These are phyloP conservation scores for Nemania bipapillata DNA, from an alignment of 2,329 filamentous ascomycete genomes.

Conservation along the genomic window DNA sequence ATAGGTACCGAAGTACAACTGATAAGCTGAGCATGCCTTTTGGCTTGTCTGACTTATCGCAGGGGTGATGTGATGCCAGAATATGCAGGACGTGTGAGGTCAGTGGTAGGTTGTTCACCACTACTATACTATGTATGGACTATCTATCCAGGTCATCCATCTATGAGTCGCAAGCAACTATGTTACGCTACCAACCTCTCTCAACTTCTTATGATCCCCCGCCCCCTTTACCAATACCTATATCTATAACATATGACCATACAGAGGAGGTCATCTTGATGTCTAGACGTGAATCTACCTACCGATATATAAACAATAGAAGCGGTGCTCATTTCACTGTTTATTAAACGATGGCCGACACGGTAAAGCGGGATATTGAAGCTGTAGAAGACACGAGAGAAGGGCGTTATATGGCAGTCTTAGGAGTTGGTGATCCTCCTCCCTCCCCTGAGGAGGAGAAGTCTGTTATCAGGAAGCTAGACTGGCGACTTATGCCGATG, in stretches of 20 bases:
- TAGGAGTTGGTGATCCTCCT: background rate
- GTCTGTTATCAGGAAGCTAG: conserved; percentile 30
- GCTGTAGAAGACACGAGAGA: background rate
- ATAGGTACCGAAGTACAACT: background rate
- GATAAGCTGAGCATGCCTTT: background rate
- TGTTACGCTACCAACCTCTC: no score
- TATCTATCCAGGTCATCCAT: no score
- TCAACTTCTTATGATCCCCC: no score
- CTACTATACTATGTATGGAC: background rate
- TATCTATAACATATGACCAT: background rate
- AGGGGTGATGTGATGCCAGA: no score
- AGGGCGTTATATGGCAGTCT: background rate
- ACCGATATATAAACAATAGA: background rate
- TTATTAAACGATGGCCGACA: conserved; percentile 11
- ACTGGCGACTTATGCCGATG: conserved; percentile 42
- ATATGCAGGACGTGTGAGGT: background rate
- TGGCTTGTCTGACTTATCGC: background rate
- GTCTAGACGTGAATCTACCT: no score
- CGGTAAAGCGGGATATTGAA: conserved; percentile 6
- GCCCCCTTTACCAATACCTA: no score
- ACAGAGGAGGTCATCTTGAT: background rate
- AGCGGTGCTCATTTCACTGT: background rate
- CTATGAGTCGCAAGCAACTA: no score
- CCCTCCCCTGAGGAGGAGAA: conserved; percentile 34
- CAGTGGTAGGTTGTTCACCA: background rate